Evolutionary conservation across 2,329 filamentous ascomycete genomes (phyloP).

Genomic region (Colletotrichum abscissum): DNA sequence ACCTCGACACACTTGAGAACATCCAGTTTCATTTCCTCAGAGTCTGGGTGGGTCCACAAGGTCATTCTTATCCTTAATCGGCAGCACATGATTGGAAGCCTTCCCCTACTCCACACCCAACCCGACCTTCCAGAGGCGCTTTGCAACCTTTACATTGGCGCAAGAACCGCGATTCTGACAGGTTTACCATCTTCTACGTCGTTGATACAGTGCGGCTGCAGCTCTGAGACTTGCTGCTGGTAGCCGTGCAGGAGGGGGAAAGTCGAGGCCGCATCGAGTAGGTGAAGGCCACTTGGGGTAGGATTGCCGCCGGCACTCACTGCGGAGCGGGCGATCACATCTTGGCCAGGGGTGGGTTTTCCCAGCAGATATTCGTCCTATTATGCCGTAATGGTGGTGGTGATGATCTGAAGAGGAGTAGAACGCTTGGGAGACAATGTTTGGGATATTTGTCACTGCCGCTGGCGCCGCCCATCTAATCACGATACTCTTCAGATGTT

Average conservation of each 20-base stretch:
- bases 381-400: background rate
- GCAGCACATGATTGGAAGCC: constrained; percentile 31
- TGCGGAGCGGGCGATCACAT: background rate
- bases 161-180: background rate
- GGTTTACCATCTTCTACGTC: background rate
- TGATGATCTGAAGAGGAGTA: background rate
- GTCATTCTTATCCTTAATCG: constrained; percentile 17
- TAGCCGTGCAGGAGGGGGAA: constrained; percentile 23
- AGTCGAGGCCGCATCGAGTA: background rate
- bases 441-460: background rate
- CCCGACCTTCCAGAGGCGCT: constrained; percentile 1
- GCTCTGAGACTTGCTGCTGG: constrained; percentile 22
- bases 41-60: background rate
- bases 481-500: background rate
- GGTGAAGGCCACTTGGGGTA: constrained; percentile 5
- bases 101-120: background rate
- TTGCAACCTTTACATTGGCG: constrained; percentile 1
- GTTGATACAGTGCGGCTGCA: constrained; percentile 25
- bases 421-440: background rate
- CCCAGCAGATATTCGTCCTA: background rate
- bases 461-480: background rate
- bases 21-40: background rate
- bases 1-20: background rate
- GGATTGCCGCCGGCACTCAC: background rate
- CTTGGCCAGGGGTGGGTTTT: background rate